phyloP scores from a whole-genome alignment of 192 early-diverging fungal genomes.

The Podila verticillata region DNA sequence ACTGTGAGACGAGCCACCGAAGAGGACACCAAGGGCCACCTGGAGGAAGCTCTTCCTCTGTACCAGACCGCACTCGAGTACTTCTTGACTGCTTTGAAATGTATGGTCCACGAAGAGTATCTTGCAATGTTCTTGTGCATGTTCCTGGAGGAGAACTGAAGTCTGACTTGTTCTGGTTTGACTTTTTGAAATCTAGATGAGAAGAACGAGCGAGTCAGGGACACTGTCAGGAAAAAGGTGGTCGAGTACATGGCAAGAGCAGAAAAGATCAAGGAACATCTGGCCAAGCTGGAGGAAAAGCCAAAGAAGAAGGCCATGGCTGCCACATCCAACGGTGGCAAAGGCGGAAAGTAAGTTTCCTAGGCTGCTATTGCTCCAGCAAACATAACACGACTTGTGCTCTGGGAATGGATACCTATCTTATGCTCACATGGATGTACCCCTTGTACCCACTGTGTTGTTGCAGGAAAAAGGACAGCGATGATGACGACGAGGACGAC shows the following conservation, averaged over 20 bases:
- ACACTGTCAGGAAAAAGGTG: constrained; percentile 88
- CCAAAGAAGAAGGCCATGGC: constrained; percentile 70
- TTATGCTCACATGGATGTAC: neutral
- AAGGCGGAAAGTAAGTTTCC: constrained; percentile 40
- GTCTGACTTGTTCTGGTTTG: neutral
- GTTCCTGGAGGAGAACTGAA: neutral
- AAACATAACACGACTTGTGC: too few species aligned
- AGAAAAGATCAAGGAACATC: constrained; percentile 91
- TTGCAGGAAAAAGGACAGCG: constrained; percentile 58
- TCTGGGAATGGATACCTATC: too few species aligned
- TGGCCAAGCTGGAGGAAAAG: constrained; percentile 77
- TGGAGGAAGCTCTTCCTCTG: constrained; percentile 88
- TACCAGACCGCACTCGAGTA: constrained; percentile 94
- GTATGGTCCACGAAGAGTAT: constrained; percentile 51
- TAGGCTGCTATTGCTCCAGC: neutral
- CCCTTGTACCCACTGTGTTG: neutral
- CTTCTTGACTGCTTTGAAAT: constrained; percentile 95
- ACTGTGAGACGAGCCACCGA: constrained; percentile 94
- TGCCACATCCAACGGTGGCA: constrained; percentile 58
- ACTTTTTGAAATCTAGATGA: constrained; percentile 72
- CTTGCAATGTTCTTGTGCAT: neutral
- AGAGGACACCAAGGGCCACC: constrained; percentile 90
- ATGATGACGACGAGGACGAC: constrained; percentile 56
- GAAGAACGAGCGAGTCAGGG: constrained; percentile 90
- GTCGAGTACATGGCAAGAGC: constrained; percentile 94